A percentile compares a stretch with the other conserved stretches of the same genome.
phyloP scores from a whole-genome alignment of 2,329 filamentous ascomycete genomes.

The Pyricularia sp. region DNA sequence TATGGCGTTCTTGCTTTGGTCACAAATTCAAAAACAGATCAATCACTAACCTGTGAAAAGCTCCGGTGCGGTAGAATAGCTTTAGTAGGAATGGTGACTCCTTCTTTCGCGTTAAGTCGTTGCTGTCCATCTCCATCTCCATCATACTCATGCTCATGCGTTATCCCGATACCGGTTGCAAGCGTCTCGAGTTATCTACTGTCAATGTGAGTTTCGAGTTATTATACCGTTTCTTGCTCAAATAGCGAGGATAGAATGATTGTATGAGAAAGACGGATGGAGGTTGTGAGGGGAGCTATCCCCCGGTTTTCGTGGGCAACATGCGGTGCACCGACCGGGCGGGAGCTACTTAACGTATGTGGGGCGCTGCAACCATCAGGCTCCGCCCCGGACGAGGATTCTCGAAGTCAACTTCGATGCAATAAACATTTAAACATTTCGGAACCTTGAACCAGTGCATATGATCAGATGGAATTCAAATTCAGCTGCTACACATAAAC shows the following conservation, averaged over 20 bases:
- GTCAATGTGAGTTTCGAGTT: neutral
- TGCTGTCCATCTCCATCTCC: neutral
- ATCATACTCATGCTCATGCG: neutral
- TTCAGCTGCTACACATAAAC: neutral
- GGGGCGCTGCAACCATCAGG: neutral
- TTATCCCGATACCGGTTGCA: neutral
- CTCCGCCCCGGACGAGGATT: neutral
- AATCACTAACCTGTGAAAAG: constrained; percentile 55
- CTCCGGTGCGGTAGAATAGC: constrained; percentile 69
- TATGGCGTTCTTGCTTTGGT: neutral
- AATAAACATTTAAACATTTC: neutral
- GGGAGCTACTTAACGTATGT: neutral
- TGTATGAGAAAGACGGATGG: neutral
- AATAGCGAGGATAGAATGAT: neutral
- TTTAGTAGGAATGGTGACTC: constrained; percentile 77
- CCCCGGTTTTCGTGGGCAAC: neutral
- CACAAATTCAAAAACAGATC: neutral
- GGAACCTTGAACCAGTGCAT: neutral
- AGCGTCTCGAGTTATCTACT: neutral
- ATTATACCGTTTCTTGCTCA: neutral
- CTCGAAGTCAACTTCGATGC: neutral
- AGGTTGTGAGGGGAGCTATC: neutral
- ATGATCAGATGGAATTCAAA: neutral
- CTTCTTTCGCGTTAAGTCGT: constrained; percentile 13
- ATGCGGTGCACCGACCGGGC: neutral